These are phyloP conservation scores for Penicillium psychrosexuale DNA, from an alignment of 2,329 filamentous ascomycete genomes.

Conservation along the genomic window DNA sequence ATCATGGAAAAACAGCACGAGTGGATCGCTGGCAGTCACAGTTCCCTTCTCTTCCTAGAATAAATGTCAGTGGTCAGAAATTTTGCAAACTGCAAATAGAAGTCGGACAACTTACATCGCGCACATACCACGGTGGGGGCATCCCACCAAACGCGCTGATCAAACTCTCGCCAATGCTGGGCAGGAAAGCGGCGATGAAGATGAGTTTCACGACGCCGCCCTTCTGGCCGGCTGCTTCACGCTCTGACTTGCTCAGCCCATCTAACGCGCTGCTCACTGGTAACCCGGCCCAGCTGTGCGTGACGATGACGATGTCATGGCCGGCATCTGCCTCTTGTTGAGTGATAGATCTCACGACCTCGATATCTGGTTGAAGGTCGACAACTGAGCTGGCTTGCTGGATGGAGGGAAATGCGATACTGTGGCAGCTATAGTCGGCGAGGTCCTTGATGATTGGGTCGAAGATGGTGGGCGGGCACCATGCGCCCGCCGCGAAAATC, in stretches of 20 bases:
- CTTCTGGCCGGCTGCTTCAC: conserved; percentile 23
- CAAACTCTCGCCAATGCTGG: conserved; percentile 30
- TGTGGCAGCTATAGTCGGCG: conserved; percentile 21
- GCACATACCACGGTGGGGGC: conserved; percentile 29
- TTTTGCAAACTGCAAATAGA: neutral
- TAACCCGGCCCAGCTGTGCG: conserved; percentile 39
- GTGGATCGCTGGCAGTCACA: conserved; percentile 25
- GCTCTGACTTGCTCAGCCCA: conserved; percentile 31
- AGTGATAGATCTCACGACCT: conserved; percentile 32
- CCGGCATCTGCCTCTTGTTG: conserved; percentile 30
- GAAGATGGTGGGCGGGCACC: conserved; percentile 33
- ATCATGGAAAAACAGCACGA: conserved; percentile 32
- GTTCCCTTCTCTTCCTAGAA: conserved; percentile 23
- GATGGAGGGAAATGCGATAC: conserved; percentile 29
- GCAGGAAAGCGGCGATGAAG: conserved; percentile 37
- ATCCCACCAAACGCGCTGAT: conserved; percentile 30
- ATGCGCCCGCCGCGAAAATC: conserved; percentile 33
- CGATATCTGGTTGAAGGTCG: conserved; percentile 31
- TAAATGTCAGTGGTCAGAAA: neutral
- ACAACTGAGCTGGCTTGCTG: conserved; percentile 22
- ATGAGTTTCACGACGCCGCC: conserved; percentile 36
- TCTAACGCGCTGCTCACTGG: conserved; percentile 36
- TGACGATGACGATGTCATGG: conserved; percentile 30
- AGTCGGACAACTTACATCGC: conserved; percentile 25
- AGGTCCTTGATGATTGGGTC: conserved; percentile 25